Evolutionary conservation across 352 stramenopile genomes (phyloP).

Genomic region (Phytopythium kandeliae): DNA sequence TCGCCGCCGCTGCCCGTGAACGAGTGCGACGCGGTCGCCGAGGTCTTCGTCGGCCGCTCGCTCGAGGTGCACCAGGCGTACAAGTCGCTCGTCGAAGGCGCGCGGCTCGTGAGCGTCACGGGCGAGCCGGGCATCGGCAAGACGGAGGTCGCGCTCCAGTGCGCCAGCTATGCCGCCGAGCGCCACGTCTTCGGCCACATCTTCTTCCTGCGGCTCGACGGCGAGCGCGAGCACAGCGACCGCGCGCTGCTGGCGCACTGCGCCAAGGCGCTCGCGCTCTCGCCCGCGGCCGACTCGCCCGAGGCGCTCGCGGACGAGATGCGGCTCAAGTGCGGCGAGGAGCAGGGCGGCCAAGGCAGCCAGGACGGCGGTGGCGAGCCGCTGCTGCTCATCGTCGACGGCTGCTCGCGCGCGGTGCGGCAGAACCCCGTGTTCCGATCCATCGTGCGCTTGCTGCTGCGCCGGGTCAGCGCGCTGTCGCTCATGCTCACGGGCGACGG

Average conservation of each 20-base stretch:
- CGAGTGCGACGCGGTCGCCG: constrained; percentile 66
- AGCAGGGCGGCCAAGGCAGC: constrained; percentile 11
- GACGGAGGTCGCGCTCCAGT: constrained; percentile 73
- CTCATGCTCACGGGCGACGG: constrained; percentile 65
- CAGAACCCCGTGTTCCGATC: constrained; percentile 38
- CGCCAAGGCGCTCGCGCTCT: constrained; percentile 35
- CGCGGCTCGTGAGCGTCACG: constrained; percentile 67
- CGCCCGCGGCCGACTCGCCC: constrained; percentile 13
- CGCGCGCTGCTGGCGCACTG: constrained; percentile 15
- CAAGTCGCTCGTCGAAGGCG: constrained; percentile 71
- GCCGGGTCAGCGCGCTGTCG: constrained; percentile 54
- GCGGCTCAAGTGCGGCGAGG: constrained; percentile 25
- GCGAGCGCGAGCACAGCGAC: constrained; percentile 7
- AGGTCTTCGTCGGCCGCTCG: constrained; percentile 73
- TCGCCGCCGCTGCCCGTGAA: constrained; percentile 50
- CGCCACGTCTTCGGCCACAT: constrained; percentile 65
- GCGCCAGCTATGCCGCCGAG: constrained; percentile 72
- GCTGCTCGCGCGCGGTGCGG: constrained; percentile 51
- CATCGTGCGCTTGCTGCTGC: constrained; percentile 44
- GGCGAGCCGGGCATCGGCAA: constrained; percentile 75
- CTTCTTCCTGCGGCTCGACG: constrained; percentile 58
- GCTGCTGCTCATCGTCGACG: constrained; percentile 73
- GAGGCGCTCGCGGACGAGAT: constrained; percentile 51
- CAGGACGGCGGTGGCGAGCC: constrained; percentile 7
- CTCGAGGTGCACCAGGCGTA: constrained; percentile 77